Conservation (phyloP, 2,329 filamentous ascomycete genomes). For the Scedosporium boydii region DNA sequence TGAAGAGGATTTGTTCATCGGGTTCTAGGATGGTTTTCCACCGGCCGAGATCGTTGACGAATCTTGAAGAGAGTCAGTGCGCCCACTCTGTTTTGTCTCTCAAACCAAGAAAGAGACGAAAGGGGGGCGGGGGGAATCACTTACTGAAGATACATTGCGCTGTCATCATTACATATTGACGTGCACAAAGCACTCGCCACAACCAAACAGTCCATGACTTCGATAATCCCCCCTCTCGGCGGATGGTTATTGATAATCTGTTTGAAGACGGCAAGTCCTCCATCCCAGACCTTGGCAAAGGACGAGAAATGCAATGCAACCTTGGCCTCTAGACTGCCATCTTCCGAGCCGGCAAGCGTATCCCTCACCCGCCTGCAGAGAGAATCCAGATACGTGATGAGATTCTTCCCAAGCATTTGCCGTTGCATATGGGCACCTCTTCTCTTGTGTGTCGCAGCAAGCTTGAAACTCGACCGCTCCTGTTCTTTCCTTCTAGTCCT, state of each 20-base stretch:
- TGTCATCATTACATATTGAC: conserved; percentile 6
- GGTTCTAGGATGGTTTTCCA: conserved; percentile 15
- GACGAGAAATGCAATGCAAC: conserved; percentile 3
- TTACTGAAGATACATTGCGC: conserved; percentile 9
- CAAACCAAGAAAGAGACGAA: conserved; percentile 6
- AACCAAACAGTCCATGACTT: conserved; percentile 10
- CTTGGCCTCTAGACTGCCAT: neutral
- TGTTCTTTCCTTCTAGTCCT: neutral
- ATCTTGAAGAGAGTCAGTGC: conserved; percentile 10
- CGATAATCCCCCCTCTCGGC: conserved; percentile 5
- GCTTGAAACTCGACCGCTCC: neutral
- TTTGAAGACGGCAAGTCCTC: conserved; percentile 10
- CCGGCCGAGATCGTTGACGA: conserved; percentile 15
- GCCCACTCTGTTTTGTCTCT: too few relatives aligned
- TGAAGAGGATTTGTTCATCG: conserved; percentile 13
- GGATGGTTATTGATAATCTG: conserved; percentile 11
- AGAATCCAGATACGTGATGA: conserved; percentile 8
- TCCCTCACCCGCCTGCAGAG: conserved; percentile 8
- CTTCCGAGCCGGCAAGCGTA: neutral
- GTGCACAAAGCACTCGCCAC: conserved; percentile 10
- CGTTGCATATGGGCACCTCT: conserved; percentile 2
- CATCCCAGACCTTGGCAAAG: conserved; percentile 8
- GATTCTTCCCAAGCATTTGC: conserved; percentile 7
- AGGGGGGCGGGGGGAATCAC: neutral
- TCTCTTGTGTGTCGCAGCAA: neutral